Evolutionary conservation across 2,329 filamentous ascomycete genomes (phyloP).

Genomic region (Calonectria hawksworthii): DNA sequence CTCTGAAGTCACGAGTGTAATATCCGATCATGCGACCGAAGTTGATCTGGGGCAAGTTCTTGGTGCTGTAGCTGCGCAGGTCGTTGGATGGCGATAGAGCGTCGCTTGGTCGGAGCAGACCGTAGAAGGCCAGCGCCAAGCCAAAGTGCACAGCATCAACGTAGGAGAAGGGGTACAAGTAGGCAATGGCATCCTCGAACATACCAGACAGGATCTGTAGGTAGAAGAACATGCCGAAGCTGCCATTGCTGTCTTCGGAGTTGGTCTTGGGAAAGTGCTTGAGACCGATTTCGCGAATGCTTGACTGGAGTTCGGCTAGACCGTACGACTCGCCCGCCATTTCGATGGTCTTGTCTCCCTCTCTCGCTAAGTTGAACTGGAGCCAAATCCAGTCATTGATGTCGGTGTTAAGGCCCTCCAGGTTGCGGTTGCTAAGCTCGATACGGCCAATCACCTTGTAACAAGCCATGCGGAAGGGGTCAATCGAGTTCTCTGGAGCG

Average conservation of each 20-base stretch:
- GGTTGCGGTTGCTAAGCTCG: constrained; percentile 74
- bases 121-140: constrained; percentile 90
- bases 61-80: constrained; percentile 74
- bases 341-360: constrained; percentile 74
- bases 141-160: constrained; percentile 96
- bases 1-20: constrained; percentile 96
- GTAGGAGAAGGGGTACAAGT: constrained; percentile 92
- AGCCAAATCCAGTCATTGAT: constrained; percentile 82
- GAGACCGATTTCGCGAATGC: constrained; percentile 89
- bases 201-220: constrained; percentile 91
- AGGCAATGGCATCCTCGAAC: constrained; percentile 94
- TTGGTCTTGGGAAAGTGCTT: constrained; percentile 89
- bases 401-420: constrained; percentile 74
- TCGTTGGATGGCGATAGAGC: constrained; percentile 82
- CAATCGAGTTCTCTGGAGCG: constrained; percentile 87
- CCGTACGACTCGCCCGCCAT: constrained; percentile 77
- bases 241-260: constrained; percentile 80
- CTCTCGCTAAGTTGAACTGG: constrained; percentile 77
- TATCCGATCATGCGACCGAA: constrained; percentile 94
- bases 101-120: constrained; percentile 88
- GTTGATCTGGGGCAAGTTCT: constrained; percentile 85
- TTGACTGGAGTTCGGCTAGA: constrained; percentile 78
- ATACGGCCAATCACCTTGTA: constrained; percentile 96
- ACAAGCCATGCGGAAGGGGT: constrained; percentile 96
- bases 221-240: constrained; percentile 93